Evolutionary conservation across 441 rosid genomes (phyloP), one percentile per base, ranked within the genome.

Genomic region (Pelargonium cotyledonis): DNA sequence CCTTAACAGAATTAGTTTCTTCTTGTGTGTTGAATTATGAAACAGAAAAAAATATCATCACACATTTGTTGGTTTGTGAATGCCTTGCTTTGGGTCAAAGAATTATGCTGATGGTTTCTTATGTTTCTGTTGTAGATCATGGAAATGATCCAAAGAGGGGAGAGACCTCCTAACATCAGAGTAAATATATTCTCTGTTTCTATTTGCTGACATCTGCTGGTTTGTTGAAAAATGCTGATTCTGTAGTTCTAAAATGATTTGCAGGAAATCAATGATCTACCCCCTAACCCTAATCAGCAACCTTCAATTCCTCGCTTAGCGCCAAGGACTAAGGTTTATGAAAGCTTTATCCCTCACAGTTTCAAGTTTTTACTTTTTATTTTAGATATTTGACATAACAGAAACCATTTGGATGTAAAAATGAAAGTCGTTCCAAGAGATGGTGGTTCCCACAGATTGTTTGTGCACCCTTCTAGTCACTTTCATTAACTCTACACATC

Each of bases 111-210:
- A 49, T 69, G 72, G 49, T 10, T 26, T 61, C 68, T 40, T 51
- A 11, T 55, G 47, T 41, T 77, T 47, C 55, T 77, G 7, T 68
- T 80, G 81, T 87, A 94, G 99, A 94, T 91, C 70, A 86, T 94
- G 96, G 86, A 83, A 68, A 94, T 91, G 99, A 78, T 94, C 67
- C 97, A 84, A 75, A 85, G 99, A 80, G 96, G 97, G 73, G 99
- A 91, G 87, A 88, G 80, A 81, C 99, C 97, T 80, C 77, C 96
- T 3, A 94, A 94, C 74, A 81, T 91, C 75, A 89, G 85, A 82
- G 99, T 91, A 79, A 68, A 57, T 67, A 70, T 38, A 23, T 62
- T 14, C 72, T 29, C 6, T 3, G 18, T 76, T 58, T 51, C 12
- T 65, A 5, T 21, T 0, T 41, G 51, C 53, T 41, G 63, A 58